phyloP scores from a whole-genome alignment of 306 rosid species.

The Bauhinia variegata region DNA sequence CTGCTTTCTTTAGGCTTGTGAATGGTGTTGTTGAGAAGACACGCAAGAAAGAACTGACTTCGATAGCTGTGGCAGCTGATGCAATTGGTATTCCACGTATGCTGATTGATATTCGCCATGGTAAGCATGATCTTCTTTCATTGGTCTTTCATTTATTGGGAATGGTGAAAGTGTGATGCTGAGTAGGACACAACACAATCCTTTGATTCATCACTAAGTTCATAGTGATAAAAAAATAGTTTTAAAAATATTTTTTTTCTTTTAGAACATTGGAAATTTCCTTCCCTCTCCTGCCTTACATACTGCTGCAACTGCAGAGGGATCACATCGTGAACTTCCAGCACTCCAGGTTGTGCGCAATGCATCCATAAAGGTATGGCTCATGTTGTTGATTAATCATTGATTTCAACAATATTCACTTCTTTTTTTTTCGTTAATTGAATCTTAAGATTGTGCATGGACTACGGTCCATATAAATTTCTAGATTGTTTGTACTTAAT shows the following conservation, averaged over 20 bases:
- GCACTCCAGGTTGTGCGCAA: conserved; percentile 69
- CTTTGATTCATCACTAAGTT: background rate
- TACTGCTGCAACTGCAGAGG: conserved; percentile 62
- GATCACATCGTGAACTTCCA: conserved; percentile 93
- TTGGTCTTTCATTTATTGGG: conserved; percentile 2
- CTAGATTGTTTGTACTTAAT: background rate
- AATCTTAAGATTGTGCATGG: background rate
- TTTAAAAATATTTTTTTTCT: background rate
- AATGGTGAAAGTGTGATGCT: background rate
- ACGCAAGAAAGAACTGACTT: conserved; percentile 62
- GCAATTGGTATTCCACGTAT: conserved; percentile 82
- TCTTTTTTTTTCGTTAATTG: conserved; percentile 10
- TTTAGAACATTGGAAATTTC: conserved; percentile 9
- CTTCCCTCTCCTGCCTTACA: conserved; percentile 19
- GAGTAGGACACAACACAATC: background rate
- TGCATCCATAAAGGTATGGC: conserved; percentile 69
- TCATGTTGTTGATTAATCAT: conserved; percentile 27
- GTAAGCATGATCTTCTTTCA: conserved; percentile 43
- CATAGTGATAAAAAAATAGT: background rate
- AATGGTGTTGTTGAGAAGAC: conserved; percentile 89
- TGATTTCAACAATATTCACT: background rate
- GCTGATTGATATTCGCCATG: conserved; percentile 91
- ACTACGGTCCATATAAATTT: conserved; percentile 1
- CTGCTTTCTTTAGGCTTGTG: conserved; percentile 70
- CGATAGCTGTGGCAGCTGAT: conserved; percentile 78